These are phyloP conservation scores for Syncephalastrum racemosum DNA, from an alignment of 371 early-diverging fungal genomes.

Conservation along the genomic window DNA sequence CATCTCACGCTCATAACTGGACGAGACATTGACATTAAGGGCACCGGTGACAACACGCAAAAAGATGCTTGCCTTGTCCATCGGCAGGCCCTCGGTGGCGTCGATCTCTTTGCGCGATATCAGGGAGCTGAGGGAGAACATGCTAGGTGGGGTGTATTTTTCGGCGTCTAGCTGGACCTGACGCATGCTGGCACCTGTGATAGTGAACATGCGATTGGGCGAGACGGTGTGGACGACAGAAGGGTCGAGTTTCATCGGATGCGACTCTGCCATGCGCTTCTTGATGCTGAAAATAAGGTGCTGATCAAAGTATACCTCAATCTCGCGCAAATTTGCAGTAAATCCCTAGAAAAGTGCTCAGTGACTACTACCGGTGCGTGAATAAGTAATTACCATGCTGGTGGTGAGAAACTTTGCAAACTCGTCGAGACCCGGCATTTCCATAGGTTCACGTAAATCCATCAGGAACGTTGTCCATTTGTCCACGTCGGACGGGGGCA, in stretches of 20 bases:
- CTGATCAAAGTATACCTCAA: conserved; percentile 67
- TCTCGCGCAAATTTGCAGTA: conserved; percentile 70
- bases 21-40: conserved; percentile 56
- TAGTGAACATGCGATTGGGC: conserved; percentile 70
- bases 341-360: conserved; percentile 55
- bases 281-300: conserved; percentile 56
- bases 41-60: conserved; percentile 69
- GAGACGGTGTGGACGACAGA: conserved; percentile 52
- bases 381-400: conserved; percentile 56
- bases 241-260: conserved; percentile 57
- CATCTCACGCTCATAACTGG: conserved; percentile 73
- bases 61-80: conserved; percentile 65
- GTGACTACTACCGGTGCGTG: neutral
- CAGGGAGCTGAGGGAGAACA: conserved; percentile 26
- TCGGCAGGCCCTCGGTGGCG: conserved; percentile 20
- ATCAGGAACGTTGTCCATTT: conserved; percentile 76
- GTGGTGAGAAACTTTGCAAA: conserved; percentile 83
- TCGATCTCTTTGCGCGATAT: conserved; percentile 14
- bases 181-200: conserved; percentile 57
- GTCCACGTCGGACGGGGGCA: conserved; percentile 49
- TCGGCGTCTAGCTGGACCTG: conserved; percentile 76
- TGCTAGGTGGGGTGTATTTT: conserved; percentile 39
- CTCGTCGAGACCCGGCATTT: conserved; percentile 67
- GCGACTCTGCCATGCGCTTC: conserved; percentile 66
- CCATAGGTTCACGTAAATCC: conserved; percentile 77